Evolutionary conservation across 345 rosid genomes (phyloP), one percentile per base, ranked within the genome.

Genomic region (Rhizophora mangle): DNA sequence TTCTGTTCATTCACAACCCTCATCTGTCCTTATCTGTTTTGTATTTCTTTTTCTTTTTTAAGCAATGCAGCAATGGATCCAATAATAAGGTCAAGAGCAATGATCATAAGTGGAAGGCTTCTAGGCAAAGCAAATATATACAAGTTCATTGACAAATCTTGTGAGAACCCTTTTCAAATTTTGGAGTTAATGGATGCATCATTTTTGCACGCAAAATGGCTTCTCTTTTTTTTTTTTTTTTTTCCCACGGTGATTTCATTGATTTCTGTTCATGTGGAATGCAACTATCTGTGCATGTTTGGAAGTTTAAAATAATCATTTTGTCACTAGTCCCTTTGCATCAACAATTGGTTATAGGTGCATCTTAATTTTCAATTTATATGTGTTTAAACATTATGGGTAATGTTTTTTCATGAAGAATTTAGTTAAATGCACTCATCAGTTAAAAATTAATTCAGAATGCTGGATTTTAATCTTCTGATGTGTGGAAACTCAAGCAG

Each of bases 51-150:
- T n/a, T 31, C 59, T 63, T 53, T 63, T 63, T 73, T 47, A 71
- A 89, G 98, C 75, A 81, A 85, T 75, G 56, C 82, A 58, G 83
- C 88, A 18, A 39, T 24, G 63, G 97, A 83, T 53, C 64, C 81
- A 49, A 76, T 86, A 64, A 68, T 88, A 80, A 84, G 90, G 81
- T 82, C 91, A 53, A 88, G 97, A 81, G 98, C 95, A 72, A 82
- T 89, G 82, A 82, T 84, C 87, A 87, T 89, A 65, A 83, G 82
- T 78, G 97, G 95, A 74, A 86, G 96, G 78, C 88, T 94, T 65
- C 87, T 94, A 63, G 83, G 87, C 20, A 87, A 74, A 75, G 96
- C 87, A 27, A 82, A 74, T 61, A 71, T 84, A 46, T 81, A 80
- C 39, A 39, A 47, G 51, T 76, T 75, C 68, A 66, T 84, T 72